Conservation (phyloP, 352 stramenopile genomes). For the Pythium apleroticum region DNA sequence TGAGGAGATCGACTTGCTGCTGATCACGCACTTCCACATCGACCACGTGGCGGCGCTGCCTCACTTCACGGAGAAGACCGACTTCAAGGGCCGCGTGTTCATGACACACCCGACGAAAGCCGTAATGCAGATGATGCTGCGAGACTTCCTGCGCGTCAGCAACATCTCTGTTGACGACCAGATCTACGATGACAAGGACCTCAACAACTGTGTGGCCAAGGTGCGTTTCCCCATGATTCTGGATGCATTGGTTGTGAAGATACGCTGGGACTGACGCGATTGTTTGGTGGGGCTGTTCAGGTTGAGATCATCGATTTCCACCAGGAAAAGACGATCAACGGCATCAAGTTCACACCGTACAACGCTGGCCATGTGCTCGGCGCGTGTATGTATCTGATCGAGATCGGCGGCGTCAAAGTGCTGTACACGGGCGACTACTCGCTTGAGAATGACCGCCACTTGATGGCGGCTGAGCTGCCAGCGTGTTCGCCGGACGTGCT, state of each 20-base stretch:
- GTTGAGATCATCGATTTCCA: constrained; percentile 99
- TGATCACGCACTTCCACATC: constrained; percentile 99
- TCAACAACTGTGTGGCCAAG: constrained; percentile 96
- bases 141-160: constrained; percentile 96
- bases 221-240: constrained; percentile 1
- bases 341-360: constrained; percentile 98
- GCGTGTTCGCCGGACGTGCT: constrained; percentile 95
- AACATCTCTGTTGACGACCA: constrained; percentile 93
- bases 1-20: constrained; percentile 94
- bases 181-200: constrained; percentile 94
- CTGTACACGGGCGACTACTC: constrained; percentile 99
- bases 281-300: constrained; percentile 2
- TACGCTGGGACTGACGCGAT: not conserved
- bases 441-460: constrained; percentile 97
- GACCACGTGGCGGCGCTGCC: constrained; percentile 99
- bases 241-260: not conserved
- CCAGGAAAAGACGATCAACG: constrained; percentile 95
- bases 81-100: constrained; percentile 97
- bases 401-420: constrained; percentile 97
- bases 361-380: constrained; percentile 99
- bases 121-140: constrained; percentile 97
- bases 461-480: constrained; percentile 92
- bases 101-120: constrained; percentile 99
- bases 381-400: constrained; percentile 99
- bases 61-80: constrained; percentile 99